Evolutionary conservation across 2,329 filamentous ascomycete genomes (phyloP).

Genomic region (Diplodia sapinea): DNA sequence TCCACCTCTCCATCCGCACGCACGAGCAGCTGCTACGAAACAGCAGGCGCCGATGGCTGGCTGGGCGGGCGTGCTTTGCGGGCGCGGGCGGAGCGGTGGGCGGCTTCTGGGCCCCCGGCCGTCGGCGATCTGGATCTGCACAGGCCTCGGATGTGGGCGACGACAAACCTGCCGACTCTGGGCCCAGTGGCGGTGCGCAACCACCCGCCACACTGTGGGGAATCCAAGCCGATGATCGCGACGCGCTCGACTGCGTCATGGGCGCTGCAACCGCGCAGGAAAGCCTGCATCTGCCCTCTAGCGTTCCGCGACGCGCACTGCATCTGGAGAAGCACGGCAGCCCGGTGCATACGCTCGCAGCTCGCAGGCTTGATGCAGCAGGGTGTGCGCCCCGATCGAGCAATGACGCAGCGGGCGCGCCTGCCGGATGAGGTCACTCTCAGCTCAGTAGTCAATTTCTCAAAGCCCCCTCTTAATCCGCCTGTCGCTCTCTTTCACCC

Average conservation of each 20-base stretch:
- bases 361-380: slow-evolving; percentile 1
- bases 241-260: slow-evolving; percentile 21
- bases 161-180: neutral
- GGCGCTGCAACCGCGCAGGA: neutral
- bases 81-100: slow-evolving; percentile 1
- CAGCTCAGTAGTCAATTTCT: neutral
- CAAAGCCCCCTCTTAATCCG: neutral
- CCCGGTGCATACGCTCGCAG: neutral
- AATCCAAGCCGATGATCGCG: neutral
- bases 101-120: slow-evolving; percentile 8
- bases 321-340: slow-evolving; percentile 1
- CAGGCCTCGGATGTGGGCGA: neutral
- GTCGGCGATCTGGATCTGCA: slow-evolving; percentile 23
- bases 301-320: neutral
- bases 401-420: slow-evolving; percentile 13
- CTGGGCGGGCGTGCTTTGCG: neutral
- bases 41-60: neutral
- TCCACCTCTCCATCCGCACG: neutral
- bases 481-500: neutral
- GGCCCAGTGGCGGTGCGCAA: slow-evolving; percentile 18
- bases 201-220: slow-evolving; percentile 22
- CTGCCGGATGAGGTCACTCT: slow-evolving; percentile 32
- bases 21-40: neutral
- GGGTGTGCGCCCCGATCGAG: slow-evolving; percentile 2
- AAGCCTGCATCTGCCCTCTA: slow-evolving; percentile 11